Percentiles rank a stretch among this genome's conserved stretches.
These are phyloP conservation scores for Sordariomycetes sp. DNA, from an alignment of 2,329 filamentous ascomycete species.

Conservation along the genomic window DNA sequence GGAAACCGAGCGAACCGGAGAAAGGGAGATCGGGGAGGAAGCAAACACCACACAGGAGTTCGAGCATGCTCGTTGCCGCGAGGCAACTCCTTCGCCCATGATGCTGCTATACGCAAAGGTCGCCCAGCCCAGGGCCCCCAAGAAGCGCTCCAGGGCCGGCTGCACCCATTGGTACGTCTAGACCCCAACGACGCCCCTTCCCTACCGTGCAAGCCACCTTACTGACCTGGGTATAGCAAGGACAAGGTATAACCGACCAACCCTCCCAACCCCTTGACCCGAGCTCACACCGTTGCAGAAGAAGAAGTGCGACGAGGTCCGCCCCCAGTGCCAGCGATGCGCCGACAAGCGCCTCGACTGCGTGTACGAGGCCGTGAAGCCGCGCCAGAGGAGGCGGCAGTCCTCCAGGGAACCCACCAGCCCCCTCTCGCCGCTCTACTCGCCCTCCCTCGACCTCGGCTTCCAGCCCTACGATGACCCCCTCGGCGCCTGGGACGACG, in stretches of 20 bases:
- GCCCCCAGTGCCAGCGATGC: constrained; percentile 40
- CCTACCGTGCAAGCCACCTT: neutral
- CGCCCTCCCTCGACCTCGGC: neutral
- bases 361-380: constrained; percentile 35
- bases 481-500: neutral
- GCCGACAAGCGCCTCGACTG: constrained; percentile 36
- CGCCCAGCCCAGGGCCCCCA: constrained; percentile 46
- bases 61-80: neutral
- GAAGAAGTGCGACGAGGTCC: constrained; percentile 46
- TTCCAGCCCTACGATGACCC: neutral
- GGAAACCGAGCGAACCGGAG: neutral
- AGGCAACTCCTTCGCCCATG: neutral
- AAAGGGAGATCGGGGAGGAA: neutral
- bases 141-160: constrained; percentile 47
- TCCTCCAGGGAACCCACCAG: constrained; percentile 9
- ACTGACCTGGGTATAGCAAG: constrained; percentile 25
- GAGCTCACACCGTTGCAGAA: constrained; percentile 25
- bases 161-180: constrained; percentile 36
- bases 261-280: neutral
- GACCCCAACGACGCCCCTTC: neutral
- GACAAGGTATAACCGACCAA: constrained; percentile 33
- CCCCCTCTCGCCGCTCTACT: neutral
- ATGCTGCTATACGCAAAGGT: constrained; percentile 46
- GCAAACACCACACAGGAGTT: neutral
- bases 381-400: constrained; percentile 25